Evolutionary conservation across 2,329 filamentous ascomycete species (phyloP).

Genomic region (Aspergillus brasiliensis): DNA sequence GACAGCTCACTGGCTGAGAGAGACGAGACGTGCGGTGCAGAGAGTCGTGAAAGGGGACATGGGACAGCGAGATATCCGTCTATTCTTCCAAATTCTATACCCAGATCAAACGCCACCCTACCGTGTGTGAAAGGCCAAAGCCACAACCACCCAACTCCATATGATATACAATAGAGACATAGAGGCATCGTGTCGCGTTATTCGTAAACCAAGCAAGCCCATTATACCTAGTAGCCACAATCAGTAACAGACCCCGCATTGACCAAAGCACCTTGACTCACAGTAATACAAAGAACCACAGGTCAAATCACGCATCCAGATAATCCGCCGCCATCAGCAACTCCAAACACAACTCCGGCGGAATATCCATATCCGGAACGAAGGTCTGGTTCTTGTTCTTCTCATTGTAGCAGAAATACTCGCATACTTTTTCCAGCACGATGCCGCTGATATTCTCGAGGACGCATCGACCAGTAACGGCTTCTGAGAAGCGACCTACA

Average conservation of each 20-base stretch:
- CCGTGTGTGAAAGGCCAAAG: background rate
- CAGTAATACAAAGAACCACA: background rate
- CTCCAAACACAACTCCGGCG: conserved; percentile 66
- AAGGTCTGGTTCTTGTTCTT: conserved; percentile 62
- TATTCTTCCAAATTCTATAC: background rate
- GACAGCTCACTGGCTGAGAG: background rate
- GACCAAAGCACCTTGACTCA: background rate
- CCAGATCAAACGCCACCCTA: background rate
- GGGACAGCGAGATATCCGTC: background rate
- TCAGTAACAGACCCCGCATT: background rate
- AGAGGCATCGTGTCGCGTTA: background rate
- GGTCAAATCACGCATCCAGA: conserved; percentile 49
- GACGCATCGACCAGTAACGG: conserved; percentile 58
- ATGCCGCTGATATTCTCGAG: conserved; percentile 65
- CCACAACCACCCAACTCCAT: background rate
- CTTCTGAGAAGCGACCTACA: conserved; percentile 63
- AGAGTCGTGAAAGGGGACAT: background rate
- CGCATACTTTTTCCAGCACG: conserved; percentile 69
- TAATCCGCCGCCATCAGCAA: conserved; percentile 69
- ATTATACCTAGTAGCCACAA: background rate
- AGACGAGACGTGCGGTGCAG: background rate
- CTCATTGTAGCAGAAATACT: conserved; percentile 70
- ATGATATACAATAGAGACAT: background rate
- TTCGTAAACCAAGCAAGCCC: background rate
- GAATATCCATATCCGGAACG: conserved; percentile 68